Percentiles rank a stretch among this genome's conserved stretches.
Evolutionary conservation across 202 grass and related monocot species (phyloP).

Genomic region (Schoenoplectus tabernaemontani): DNA sequence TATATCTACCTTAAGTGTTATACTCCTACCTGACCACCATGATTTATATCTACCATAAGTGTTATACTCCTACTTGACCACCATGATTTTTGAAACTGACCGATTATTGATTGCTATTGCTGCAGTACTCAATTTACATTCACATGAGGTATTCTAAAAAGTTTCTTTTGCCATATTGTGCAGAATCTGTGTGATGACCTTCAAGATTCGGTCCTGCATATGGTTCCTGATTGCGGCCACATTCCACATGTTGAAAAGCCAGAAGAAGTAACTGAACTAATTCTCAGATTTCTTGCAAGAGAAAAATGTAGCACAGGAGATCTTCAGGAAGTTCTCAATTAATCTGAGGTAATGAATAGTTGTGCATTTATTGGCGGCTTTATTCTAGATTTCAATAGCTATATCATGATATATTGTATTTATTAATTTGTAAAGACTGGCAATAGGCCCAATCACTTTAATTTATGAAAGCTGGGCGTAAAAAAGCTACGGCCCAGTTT

Average conservation of each 20-base stretch:
- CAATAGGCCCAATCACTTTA: neutral
- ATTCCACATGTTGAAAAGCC: conserved; percentile 90
- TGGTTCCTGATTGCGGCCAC: conserved; percentile 61
- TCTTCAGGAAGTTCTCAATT: neutral
- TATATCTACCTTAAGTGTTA: neutral
- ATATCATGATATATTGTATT: neutral
- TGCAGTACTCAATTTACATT: neutral
- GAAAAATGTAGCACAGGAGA: neutral
- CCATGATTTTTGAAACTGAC: neutral
- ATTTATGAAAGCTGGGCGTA: neutral
- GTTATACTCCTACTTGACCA: neutral
- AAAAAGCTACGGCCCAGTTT: neutral
- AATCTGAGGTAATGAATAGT: neutral
- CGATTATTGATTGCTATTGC: neutral
- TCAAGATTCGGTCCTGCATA: conserved; percentile 37
- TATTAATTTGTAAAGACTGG: neutral
- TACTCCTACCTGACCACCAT: neutral
- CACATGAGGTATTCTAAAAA: neutral
- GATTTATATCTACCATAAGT: neutral
- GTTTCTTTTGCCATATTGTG: conserved; percentile 10
- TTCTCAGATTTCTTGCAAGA: conserved; percentile 51
- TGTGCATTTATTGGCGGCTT: neutral
- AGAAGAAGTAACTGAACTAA: conserved; percentile 24
- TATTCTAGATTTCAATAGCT: conserved; percentile 3
- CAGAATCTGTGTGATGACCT: conserved; percentile 77